Conservation (phyloP, 495 filamentous ascomycete genomes). For the Penicillium soppii region DNA sequence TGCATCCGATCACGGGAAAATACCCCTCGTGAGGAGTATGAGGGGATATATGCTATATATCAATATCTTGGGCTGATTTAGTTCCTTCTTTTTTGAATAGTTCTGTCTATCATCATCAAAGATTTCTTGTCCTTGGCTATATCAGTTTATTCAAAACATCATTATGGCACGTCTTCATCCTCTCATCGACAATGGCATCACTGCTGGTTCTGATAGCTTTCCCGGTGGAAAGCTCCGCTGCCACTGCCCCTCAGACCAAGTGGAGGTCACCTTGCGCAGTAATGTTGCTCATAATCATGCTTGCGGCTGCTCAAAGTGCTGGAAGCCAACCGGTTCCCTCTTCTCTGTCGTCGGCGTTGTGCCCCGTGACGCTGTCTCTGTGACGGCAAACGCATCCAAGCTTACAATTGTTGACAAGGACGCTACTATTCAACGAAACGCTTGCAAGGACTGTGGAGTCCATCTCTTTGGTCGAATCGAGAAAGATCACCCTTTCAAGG, state of each 20-base stretch:
- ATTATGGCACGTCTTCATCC: slow-evolving; percentile 50
- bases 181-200: slow-evolving; percentile 55
- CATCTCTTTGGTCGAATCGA: slow-evolving; percentile 62
- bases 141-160: neutral
- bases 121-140: neutral
- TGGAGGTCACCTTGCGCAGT: slow-evolving; percentile 49
- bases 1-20: neutral
- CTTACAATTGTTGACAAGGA: slow-evolving; percentile 50
- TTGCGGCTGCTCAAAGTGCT: slow-evolving; percentile 66
- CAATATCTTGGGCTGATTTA: neutral
- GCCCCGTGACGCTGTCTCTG: slow-evolving; percentile 41
- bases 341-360: slow-evolving; percentile 61
- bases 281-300: slow-evolving; percentile 64
- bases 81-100: too few relatives aligned
- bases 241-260: slow-evolving; percentile 48
- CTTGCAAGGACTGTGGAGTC: slow-evolving; percentile 54
- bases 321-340: slow-evolving; percentile 56
- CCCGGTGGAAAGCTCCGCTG: slow-evolving; percentile 55
- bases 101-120: too few relatives aligned
- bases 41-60: slow-evolving; percentile 1
- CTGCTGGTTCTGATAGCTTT: slow-evolving; percentile 44
- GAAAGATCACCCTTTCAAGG: slow-evolving; percentile 59
- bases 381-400: slow-evolving; percentile 52
- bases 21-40: slow-evolving; percentile 8
- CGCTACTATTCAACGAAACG: slow-evolving; percentile 57